These are phyloP conservation scores for Ogataea angusta DNA, from an alignment of 805 yeast genomes.

Conservation along the genomic window DNA sequence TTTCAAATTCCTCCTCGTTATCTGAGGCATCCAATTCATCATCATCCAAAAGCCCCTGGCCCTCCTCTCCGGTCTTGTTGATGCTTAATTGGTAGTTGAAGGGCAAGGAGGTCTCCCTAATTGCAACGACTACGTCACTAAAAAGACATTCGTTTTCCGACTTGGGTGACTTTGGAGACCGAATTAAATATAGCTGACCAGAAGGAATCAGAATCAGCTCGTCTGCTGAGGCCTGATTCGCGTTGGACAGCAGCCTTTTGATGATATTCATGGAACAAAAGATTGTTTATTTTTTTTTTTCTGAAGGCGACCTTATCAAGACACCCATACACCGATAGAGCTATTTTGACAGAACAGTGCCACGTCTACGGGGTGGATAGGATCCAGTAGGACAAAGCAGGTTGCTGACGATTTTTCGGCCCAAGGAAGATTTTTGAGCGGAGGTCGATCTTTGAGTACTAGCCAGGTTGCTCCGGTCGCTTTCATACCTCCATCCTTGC, in stretches of 20 bases:
- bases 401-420: too few relatives aligned
- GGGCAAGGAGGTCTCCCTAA: slow-evolving; percentile 64
- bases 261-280: slow-evolving; percentile 64
- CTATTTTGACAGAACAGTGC: not conserved
- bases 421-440: too few relatives aligned
- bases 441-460: too few relatives aligned
- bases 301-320: slow-evolving; percentile 5
- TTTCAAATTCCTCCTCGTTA: slow-evolving; percentile 32
- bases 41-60: slow-evolving; percentile 46
- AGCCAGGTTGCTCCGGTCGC: too few relatives aligned
- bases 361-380: too few relatives aligned
- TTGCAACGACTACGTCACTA: slow-evolving; percentile 72
- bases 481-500: not conserved
- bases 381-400: too few relatives aligned
- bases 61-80: slow-evolving; percentile 66
- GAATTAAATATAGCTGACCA: slow-evolving; percentile 71
- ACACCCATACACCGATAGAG: slow-evolving; percentile 1
- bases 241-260: slow-evolving; percentile 45
- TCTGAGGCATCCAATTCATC: slow-evolving; percentile 44
- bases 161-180: slow-evolving; percentile 80
- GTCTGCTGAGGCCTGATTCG: slow-evolving; percentile 43
- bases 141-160: slow-evolving; percentile 82
- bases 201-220: slow-evolving; percentile 68
- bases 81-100: slow-evolving; percentile 69
- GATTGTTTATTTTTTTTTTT: slow-evolving; percentile 2